Percentiles rank a stretch among this genome's conserved stretches.
phyloP scores from a whole-genome alignment of 768 basidiomycete species.

The Scleroderma citrinum region DNA sequence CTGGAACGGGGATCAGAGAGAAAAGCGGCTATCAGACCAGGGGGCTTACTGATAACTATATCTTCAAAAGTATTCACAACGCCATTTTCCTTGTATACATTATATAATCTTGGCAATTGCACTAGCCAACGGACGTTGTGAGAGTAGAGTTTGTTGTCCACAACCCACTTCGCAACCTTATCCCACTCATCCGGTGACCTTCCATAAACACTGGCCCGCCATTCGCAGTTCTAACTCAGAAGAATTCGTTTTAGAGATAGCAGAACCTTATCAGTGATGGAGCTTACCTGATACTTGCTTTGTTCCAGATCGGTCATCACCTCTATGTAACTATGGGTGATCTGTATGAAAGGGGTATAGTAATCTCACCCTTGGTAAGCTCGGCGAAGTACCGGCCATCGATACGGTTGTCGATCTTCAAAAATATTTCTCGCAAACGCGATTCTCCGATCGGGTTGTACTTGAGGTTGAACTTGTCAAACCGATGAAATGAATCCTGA shows the following conservation, averaged over 20 bases:
- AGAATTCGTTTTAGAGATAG: neutral
- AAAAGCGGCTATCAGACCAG: neutral
- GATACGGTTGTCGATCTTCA: constrained; percentile 96
- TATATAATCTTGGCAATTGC: constrained; percentile 91
- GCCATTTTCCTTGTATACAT: constrained; percentile 89
- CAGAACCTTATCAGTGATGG: neutral
- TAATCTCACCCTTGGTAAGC: constrained; percentile 69
- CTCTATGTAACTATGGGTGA: constrained; percentile 45
- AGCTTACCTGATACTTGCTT: constrained; percentile 89
- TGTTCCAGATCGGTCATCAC: constrained; percentile 97
- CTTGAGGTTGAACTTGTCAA: constrained; percentile 97
- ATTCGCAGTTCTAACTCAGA: constrained; percentile 76
- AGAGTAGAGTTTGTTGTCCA: constrained; percentile 87
- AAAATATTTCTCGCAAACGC: constrained; percentile 89
- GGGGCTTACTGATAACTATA: constrained; percentile 73
- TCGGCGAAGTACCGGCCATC: constrained; percentile 92
- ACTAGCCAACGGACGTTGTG: constrained; percentile 99
- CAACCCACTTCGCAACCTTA: constrained; percentile 95
- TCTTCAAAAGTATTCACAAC: constrained; percentile 85
- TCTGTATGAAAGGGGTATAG: neutral
- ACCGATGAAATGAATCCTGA: constrained; percentile 96
- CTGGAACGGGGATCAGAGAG: constrained; percentile 34
- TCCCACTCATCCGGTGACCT: constrained; percentile 87
- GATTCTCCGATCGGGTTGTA: constrained; percentile 98
- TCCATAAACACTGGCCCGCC: constrained; percentile 95